A percentile compares a stretch with the other conserved stretches of the same genome.
Evolutionary conservation across 2,329 filamentous ascomycete species (phyloP).

Genomic region (Monosporascus sp.): DNA sequence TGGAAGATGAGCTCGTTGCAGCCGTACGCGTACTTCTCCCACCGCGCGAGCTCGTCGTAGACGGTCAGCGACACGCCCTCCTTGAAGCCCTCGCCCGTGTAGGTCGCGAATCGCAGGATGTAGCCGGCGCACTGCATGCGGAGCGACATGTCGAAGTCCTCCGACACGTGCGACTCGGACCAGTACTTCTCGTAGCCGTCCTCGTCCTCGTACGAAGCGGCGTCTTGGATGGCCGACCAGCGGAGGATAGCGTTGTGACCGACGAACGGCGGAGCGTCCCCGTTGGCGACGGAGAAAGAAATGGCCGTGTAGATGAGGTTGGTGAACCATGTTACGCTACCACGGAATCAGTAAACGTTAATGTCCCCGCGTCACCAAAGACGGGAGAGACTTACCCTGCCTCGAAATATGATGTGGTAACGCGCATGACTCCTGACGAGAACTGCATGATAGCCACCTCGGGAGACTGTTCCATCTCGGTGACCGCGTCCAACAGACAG

Average conservation of each 20-base stretch:
- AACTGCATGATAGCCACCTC: conserved; percentile 77
- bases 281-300: conserved; percentile 70
- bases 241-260: conserved; percentile 75
- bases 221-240: conserved; percentile 70
- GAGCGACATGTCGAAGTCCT: conserved; percentile 79
- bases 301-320: conserved; percentile 74
- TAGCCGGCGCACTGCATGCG: conserved; percentile 69
- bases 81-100: conserved; percentile 72
- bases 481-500: conserved; percentile 72
- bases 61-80: conserved; percentile 80
- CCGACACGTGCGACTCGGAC: conserved; percentile 74
- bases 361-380: background rate
- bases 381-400: conserved; percentile 28
- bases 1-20: conserved; percentile 81
- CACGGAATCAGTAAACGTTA: conserved; percentile 2
- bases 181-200: conserved; percentile 74
- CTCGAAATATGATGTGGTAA: conserved; percentile 68
- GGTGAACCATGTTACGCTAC: conserved; percentile 66
- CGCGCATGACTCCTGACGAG: conserved; percentile 73
- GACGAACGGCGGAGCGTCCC: conserved; percentile 73
- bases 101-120: conserved; percentile 66
- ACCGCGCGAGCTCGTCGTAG: conserved; percentile 77
- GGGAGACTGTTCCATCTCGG: conserved; percentile 74
- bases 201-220: conserved; percentile 59
- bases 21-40: conserved; percentile 84